Evolutionary conservation across 176 grass and related monocot species (phyloP), one percentile per base, ranked within the genome.

Genomic region (Zea luxurians): DNA sequence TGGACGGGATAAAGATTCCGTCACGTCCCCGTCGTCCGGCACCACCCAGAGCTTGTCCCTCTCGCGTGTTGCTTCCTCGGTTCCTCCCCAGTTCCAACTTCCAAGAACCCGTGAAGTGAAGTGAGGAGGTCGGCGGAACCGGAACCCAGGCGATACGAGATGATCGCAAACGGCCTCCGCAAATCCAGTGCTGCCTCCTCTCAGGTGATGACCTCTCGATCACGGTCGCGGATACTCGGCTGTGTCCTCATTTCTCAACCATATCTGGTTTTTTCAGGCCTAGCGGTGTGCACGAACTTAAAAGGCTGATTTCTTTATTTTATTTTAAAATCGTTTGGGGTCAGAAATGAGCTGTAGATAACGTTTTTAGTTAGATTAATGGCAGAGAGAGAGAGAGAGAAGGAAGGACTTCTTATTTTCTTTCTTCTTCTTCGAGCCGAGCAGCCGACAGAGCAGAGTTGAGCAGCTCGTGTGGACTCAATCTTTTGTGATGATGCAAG

Each of bases 81-180:
- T 55, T 27, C 46, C 57, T 70, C 61, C 16, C 64, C 75, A 58
- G 21, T 47, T 81, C 65, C 65, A 78, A 41, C 58, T 57, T 82
- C 73, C 66, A 73, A 71, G 66, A 43, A 42, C 48, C 67, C 73
- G 85, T 78, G 61, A 72, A 59, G 70, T 81, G 64, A 12, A 13
- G 13, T 3, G 10, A 49, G 49, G 27, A 44, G 38, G 75, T 35
- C 53, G 74, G n/a, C 18, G 86, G 61, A 79, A 61, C 43, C 50
- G 85, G 61, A 83, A 73, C 66, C 20, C 50, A 36, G 68, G 34
- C 43, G 67, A 87, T 40, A 42, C 54, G 43, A 67, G 46, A 91
- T 91, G 92, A 83, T 89, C 53, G 89, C 83, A 20, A 70, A 57
- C 20, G 41, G 83, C 72, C 60, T 94, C 55, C 77, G 86, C 74